Conservation (phyloP, 768 basidiomycete species). For the Galerina marginata region DNA sequence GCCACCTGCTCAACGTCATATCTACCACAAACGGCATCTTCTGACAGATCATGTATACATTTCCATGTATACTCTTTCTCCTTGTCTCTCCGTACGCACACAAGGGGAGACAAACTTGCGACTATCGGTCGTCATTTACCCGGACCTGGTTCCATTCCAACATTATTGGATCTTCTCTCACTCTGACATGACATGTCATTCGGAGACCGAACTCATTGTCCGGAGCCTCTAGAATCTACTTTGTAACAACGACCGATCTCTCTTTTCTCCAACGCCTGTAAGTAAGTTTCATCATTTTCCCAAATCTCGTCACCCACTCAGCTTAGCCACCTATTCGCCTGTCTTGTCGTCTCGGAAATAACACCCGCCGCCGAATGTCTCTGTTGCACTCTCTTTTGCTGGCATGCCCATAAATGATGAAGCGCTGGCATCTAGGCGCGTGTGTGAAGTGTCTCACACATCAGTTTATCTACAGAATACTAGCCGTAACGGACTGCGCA, state of each 20-base stretch:
- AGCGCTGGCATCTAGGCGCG: background rate
- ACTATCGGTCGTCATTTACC: slow-evolving; percentile 8
- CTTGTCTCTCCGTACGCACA: background rate
- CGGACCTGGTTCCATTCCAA: slow-evolving; percentile 5
- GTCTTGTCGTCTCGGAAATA: slow-evolving; percentile 12
- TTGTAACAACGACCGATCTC: slow-evolving; percentile 11
- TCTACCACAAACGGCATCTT: background rate
- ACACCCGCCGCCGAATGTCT: slow-evolving; percentile 12
- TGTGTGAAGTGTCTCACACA: background rate
- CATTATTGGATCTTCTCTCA: slow-evolving; percentile 13
- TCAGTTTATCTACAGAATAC: background rate
- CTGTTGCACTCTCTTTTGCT: slow-evolving; percentile 3
- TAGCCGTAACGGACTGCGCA: too few relatives aligned
- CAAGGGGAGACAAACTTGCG: slow-evolving; percentile 7
- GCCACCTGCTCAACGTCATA: slow-evolving; percentile 12
- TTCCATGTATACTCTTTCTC: background rate
- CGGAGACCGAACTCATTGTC: slow-evolving; percentile 14
- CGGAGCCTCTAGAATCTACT: slow-evolving; percentile 11
- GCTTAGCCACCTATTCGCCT: slow-evolving; percentile 6
- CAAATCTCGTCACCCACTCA: slow-evolving; percentile 9
- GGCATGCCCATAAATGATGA: slow-evolving; percentile 3
- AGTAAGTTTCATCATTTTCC: slow-evolving; percentile 10
- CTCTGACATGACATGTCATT: slow-evolving; percentile 30
- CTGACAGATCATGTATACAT: slow-evolving; percentile 22
- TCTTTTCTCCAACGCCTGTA: background rate